A percentile compares a stretch with the other conserved stretches of the same genome.
These are phyloP conservation scores for Smittium culicis DNA, from an alignment of 371 early-diverging fungal genomes.

Conservation along the genomic window DNA sequence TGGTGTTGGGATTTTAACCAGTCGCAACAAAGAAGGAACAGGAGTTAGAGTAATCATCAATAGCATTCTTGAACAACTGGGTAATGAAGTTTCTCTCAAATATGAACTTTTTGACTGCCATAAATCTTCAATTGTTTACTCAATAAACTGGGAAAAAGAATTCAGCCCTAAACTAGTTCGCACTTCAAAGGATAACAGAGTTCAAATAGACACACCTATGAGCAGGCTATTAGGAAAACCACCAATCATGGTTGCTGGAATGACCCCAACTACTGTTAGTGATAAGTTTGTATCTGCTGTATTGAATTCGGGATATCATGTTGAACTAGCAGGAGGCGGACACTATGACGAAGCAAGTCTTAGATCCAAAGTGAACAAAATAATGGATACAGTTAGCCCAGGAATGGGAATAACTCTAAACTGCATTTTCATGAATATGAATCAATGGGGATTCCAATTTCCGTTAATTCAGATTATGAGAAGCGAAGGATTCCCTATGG, in stretches of 20 bases:
- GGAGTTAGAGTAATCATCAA: constrained; percentile 74
- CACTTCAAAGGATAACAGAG: constrained; percentile 38
- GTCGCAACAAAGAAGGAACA: constrained; percentile 80
- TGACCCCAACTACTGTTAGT: constrained; percentile 23
- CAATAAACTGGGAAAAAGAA: constrained; percentile 70
- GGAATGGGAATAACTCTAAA: constrained; percentile 83
- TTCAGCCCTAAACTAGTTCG: constrained; percentile 47
- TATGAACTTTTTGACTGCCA: constrained; percentile 62
- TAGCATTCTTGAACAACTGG: constrained; percentile 26
- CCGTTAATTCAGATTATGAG: constrained; percentile 65
- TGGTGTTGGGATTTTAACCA: constrained; percentile 53
- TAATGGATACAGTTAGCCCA: constrained; percentile 47
- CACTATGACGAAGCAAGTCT: constrained; percentile 63
- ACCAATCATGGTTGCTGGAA: constrained; percentile 25
- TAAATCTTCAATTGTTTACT: constrained; percentile 49
- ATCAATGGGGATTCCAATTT: constrained; percentile 86
- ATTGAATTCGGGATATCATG: constrained; percentile 85
- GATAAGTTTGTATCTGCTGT: constrained; percentile 44
- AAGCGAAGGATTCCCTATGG: constrained; percentile 41
- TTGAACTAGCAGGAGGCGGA: constrained; percentile 85
- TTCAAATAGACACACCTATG: constrained; percentile 60
- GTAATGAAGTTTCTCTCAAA: constrained; percentile 63
- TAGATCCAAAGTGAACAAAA: constrained; percentile 51
- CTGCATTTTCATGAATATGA: constrained; percentile 69
- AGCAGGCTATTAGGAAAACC: constrained; percentile 54